Evolutionary conservation across 495 filamentous ascomycete species (phyloP).

Genomic region (Daldinia childiae): DNA sequence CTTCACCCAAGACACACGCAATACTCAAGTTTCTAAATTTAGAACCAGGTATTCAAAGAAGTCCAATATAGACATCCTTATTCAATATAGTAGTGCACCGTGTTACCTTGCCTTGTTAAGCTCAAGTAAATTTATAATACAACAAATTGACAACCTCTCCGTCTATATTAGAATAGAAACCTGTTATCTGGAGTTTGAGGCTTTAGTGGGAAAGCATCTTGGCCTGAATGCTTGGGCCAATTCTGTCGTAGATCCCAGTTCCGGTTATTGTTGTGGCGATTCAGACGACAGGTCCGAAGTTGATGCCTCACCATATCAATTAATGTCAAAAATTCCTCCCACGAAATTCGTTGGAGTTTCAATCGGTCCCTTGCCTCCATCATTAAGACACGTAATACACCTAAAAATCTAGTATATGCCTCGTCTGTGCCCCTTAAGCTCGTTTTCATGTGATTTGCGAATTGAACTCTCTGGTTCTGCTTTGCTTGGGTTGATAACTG

Average conservation of each 20-base stretch:
- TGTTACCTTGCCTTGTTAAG: neutral
- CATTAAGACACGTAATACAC: slow-evolving; percentile 1
- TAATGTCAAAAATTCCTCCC: neutral
- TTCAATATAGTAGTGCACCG: too few species aligned
- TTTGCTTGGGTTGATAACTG: neutral
- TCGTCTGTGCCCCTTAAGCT: neutral
- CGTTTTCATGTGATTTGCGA: neutral
- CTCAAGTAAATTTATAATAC: neutral
- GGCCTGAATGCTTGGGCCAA: neutral
- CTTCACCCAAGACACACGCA: neutral
- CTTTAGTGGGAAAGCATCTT: neutral
- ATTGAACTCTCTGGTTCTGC: too few species aligned
- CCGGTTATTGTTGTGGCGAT: neutral
- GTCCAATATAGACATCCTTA: neutral
- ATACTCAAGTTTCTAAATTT: neutral
- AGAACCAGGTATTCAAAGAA: neutral
- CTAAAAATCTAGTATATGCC: neutral
- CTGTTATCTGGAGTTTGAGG: neutral
- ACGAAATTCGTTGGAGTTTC: neutral
- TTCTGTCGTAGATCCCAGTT: neutral
- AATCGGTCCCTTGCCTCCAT: neutral
- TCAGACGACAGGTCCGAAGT: neutral
- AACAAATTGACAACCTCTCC: neutral
- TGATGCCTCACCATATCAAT: neutral
- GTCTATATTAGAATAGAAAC: neutral